Evolutionary conservation across 2,329 filamentous ascomycete genomes (phyloP).

Genomic region (Beauveria brongniartii): DNA sequence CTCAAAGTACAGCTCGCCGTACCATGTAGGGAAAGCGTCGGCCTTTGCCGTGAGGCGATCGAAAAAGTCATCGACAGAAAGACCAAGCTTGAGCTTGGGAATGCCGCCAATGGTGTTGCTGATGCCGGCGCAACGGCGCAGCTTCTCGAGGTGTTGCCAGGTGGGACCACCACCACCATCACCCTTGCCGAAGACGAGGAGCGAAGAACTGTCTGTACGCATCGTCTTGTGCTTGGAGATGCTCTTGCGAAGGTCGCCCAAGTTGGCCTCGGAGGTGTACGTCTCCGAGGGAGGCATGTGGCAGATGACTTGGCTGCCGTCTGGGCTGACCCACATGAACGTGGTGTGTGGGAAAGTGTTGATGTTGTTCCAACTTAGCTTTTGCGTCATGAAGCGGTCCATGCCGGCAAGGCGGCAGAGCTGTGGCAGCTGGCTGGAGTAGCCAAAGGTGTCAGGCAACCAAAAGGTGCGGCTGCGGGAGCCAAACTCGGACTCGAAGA

Average conservation of each 20-base stretch:
- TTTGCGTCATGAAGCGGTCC: conserved; percentile 95
- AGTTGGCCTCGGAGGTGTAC: conserved; percentile 89
- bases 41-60: conserved; percentile 74
- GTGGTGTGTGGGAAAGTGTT: conserved; percentile 98
- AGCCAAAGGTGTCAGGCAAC: conserved; percentile 97
- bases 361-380: conserved; percentile 99
- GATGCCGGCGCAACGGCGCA: conserved; percentile 83
- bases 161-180: conserved; percentile 94
- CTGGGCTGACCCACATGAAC: conserved; percentile 95
- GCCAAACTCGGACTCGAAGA: conserved; percentile 90
- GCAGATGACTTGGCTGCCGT: conserved; percentile 93
- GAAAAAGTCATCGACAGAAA: conserved; percentile 92
- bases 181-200: conserved; percentile 92
- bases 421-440: conserved; percentile 90
- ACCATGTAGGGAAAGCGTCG: conserved; percentile 82
- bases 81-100: conserved; percentile 81
- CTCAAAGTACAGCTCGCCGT: conserved; percentile 96
- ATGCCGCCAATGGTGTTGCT: conserved; percentile 74
- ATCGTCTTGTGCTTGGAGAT: conserved; percentile 90
- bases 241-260: conserved; percentile 87
- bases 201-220: conserved; percentile 82
- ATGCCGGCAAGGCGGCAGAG: conserved; percentile 91
- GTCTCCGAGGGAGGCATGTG: conserved; percentile 97
- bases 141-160: conserved; percentile 88
- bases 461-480: conserved; percentile 86